Conservation (phyloP, 305 asterid genomes). For the Salvia sclarea region DNA sequence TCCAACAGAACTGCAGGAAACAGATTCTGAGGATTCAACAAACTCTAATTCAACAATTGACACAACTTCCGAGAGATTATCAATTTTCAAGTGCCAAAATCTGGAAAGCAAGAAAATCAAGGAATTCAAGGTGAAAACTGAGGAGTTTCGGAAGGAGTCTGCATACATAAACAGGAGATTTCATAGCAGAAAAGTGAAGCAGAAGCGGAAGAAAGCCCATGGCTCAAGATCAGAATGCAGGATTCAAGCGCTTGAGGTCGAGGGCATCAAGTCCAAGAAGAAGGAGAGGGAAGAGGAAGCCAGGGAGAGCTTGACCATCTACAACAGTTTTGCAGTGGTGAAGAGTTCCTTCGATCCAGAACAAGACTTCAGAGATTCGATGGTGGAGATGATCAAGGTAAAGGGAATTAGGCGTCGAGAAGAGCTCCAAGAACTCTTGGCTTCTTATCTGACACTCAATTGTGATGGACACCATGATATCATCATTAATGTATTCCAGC, state of each 20-base stretch:
- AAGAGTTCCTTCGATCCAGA: conserved; percentile 70
- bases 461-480: conserved; percentile 66
- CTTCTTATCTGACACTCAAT: conserved; percentile 77
- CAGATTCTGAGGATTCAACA: conserved; percentile 17
- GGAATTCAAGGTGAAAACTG: conserved; percentile 30
- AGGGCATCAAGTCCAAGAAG: conserved; percentile 47
- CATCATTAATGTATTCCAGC: conserved; percentile 79
- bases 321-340: conserved; percentile 71
- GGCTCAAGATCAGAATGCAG: conserved; percentile 61
- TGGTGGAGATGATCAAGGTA: conserved; percentile 80
- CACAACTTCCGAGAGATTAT: conserved; percentile 33
- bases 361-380: conserved; percentile 80
- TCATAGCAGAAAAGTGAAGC: conserved; percentile 42
- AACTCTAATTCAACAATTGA: background rate
- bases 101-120: conserved; percentile 29
- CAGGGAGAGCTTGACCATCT: conserved; percentile 36
- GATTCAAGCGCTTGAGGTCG: conserved; percentile 57
- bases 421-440: conserved; percentile 84
- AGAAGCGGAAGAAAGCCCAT: conserved; percentile 34
- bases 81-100: conserved; percentile 32
- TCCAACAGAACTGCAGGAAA: conserved; percentile 23
- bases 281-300: conserved; percentile 35
- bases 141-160: conserved; percentile 37
- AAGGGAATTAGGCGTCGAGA: conserved; percentile 52
- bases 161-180: conserved; percentile 32